Conservation (phyloP, 257 asterid species). For the Solanum sitiens region DNA sequence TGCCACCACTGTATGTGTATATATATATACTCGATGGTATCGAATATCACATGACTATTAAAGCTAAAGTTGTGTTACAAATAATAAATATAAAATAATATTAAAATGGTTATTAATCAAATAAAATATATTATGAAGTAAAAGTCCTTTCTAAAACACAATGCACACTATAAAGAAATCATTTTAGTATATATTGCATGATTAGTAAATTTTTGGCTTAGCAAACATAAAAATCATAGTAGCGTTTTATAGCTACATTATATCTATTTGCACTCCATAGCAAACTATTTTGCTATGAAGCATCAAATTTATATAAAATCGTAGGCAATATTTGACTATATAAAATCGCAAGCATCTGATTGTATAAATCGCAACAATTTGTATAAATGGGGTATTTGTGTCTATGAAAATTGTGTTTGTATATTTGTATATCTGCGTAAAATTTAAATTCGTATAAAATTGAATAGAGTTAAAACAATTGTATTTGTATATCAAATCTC, state of each 20-base stretch:
- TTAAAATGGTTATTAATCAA: not conserved
- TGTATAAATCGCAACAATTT: not conserved
- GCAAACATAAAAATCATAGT: too few species aligned
- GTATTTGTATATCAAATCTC: not conserved
- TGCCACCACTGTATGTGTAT: not conserved
- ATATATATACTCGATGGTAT: too few species aligned
- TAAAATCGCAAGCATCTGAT: not conserved
- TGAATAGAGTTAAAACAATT: too few species aligned
- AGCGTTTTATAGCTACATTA: not conserved
- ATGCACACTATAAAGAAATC: not conserved
- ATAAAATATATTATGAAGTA: not conserved
- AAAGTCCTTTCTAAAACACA: not conserved
- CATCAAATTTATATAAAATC: too few species aligned
- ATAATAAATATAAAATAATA: too few species aligned
- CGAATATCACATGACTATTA: not conserved
- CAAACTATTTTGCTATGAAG: not conserved
- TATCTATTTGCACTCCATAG: not conserved
- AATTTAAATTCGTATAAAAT: too few species aligned
- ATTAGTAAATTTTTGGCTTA: not conserved
- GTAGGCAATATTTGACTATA: not conserved
- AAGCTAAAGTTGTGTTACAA: not conserved
- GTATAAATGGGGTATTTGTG: not conserved
- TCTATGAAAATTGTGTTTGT: too few species aligned
- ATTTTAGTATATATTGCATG: not conserved
- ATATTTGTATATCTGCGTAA: not conserved